Evolutionary conservation across 176 grass and related monocot species (phyloP).

Genomic region (Cymbopogon citratus): DNA sequence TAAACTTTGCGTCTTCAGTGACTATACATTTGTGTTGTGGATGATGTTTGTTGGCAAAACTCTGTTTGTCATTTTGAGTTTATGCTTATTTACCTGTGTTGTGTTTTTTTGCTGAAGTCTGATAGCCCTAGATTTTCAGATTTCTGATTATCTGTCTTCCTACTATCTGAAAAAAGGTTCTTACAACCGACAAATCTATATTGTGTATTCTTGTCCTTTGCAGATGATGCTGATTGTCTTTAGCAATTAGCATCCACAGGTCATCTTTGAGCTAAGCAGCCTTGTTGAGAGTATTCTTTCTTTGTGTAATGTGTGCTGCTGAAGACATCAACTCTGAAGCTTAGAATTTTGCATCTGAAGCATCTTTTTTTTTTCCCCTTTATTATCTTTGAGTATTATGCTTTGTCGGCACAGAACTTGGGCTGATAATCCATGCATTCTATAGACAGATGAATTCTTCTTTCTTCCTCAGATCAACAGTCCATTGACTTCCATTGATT

Average conservation of each 20-base stretch:
- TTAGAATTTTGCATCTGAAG: constrained; percentile 27
- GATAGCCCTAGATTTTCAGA: not conserved
- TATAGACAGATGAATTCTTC: not conserved
- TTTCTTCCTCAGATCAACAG: constrained; percentile 9
- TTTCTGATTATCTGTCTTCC: not conserved
- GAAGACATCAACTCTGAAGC: constrained; percentile 1
- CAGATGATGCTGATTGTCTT: not conserved
- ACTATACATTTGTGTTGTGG: not conserved
- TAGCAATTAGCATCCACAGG: constrained; percentile 1
- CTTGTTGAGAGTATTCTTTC: constrained; percentile 16
- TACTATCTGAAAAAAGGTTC: not conserved
- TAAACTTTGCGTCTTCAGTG: constrained; percentile 1
- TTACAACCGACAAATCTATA: constrained; percentile 1
- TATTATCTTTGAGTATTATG: not conserved
- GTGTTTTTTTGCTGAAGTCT: not conserved
- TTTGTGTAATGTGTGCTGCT: not conserved
- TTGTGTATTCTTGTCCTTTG: not conserved
- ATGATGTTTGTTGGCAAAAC: not conserved
- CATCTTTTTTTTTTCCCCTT: constrained; percentile 2
- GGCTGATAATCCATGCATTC: constrained; percentile 5
- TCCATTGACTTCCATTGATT: constrained; percentile 32
- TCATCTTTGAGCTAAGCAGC: not conserved
- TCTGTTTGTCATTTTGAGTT: not conserved
- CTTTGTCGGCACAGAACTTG: not conserved
- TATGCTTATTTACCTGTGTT: constrained; percentile 17